Base-by-base conservation (phyloP, 2,329 filamentous ascomycete genomes). In the Tolypocladium paradoxum region DNA sequence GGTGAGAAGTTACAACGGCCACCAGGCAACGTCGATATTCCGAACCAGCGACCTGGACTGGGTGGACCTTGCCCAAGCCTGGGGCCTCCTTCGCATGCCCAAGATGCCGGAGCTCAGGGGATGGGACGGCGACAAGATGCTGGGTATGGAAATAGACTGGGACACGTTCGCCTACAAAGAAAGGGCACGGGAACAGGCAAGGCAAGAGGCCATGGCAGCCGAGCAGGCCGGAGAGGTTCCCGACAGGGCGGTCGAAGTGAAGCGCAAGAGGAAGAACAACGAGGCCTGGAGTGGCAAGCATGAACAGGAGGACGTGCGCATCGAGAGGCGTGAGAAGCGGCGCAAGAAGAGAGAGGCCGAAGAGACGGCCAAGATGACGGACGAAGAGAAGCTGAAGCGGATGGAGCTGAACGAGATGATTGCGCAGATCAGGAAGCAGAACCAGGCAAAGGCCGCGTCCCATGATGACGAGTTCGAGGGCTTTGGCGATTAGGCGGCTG, bases 1-100 rank as follows among this genome's bases (percentile, higher is more conserved):
- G 88, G 83, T 95, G 1, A 83, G 90, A 65, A 87, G 88, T 60
- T 97, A 97, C 71, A 87, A 83, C 65, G 95, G 93, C 63, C 93
- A 97, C 64, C 84, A 91, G 59, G 90, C 92, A 1, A 85, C 83
- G 55, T 95, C 90, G 63, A 97, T 99, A 60, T 99, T 99, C 74
- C 83, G 87, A 12, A 75, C 90, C 2, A 68, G 77, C 3, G 90
- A 95, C 62, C 76, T 96, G 18, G 85, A 96, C 67, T 99, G 93
- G 93, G 73, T 78, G 6, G 86, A 90, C 51, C 76, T 93, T 1
- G 92, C 84, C 1, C 76, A 82, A 52, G 87, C 86, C 0, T 99
- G 92, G 89, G 93, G 89, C 2, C 76, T 99, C 1, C 75, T 96
- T 2, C 84, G 84, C 50, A 77, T 97, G 58, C 93, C 93, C 4